Base-by-base conservation (phyloP, 139 green algal genomes). In the Coelastrella sp. region DNA sequence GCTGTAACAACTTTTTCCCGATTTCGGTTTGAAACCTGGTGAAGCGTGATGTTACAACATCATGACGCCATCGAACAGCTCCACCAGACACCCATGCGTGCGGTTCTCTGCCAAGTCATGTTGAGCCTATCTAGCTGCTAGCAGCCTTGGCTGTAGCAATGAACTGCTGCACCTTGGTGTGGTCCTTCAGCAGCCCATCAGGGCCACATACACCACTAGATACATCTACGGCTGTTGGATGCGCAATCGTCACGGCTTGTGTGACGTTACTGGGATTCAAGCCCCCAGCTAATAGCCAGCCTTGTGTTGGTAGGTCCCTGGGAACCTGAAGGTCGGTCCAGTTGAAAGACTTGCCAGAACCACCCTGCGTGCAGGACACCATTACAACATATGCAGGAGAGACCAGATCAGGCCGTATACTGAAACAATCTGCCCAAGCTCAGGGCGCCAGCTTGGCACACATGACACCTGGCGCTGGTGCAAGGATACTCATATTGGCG, bases 231-330 rank as follows among this genome's bases (percentile, higher is more conserved):
- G 85, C 96, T 5, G 86, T 91, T 10, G 96, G 96, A 2, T 57
- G 47, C 0, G 94, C 92, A 0, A 91, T 92, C 3, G 11, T 60
- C n/a, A 97, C 93, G 13, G 96, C 97, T 2, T 93, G 89, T 76
- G 92, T 92, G 66, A 98, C 96, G 64, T 97, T 98, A 22, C 88
- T 92, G 0, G 96, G 94, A 1, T 87, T 91, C 3, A 98, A 89
- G 0, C 96, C 96, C 0, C 96, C 96, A 0, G 96, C 96, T 22
- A 98, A 90, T 82, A 98, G 89, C 96, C 96, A 98, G 66, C 96
- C 96, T 13, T 83, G 85, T 0, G 8, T 64, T 22, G 86, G 90
- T 8, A 91, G 5, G 71, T 61, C 7, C 89, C 81, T 20, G n/a
- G 66, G 91, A n/a, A 92, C 89, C 10, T 83, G 10, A 54, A 98